phyloP scores from a whole-genome alignment of 202 grass and related monocot genomes.

The Zizania palustris region DNA sequence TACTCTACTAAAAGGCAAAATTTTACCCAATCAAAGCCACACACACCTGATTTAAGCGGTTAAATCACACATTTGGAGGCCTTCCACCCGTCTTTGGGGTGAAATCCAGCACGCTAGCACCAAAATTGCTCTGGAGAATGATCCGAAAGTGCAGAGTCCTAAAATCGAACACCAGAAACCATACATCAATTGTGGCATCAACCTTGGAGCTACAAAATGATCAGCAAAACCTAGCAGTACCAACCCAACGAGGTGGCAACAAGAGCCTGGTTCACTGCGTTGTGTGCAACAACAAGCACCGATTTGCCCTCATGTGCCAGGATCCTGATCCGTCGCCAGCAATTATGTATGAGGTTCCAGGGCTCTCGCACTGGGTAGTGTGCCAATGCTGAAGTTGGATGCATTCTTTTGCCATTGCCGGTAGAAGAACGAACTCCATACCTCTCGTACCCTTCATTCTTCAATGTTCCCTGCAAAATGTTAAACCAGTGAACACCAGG shows the following conservation, averaged over 20 bases:
- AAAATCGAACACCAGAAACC: slow-evolving; percentile 17
- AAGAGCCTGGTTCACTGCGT: slow-evolving; percentile 88
- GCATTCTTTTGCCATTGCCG: slow-evolving; percentile 74
- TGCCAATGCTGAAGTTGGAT: slow-evolving; percentile 63
- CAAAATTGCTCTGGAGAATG: slow-evolving; percentile 95
- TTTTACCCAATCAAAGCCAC: not conserved
- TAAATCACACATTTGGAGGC: slow-evolving; percentile 69
- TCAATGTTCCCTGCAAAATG: slow-evolving; percentile 56
- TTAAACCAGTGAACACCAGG: slow-evolving; percentile 1
- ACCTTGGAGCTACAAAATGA: not conserved
- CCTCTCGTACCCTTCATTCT: slow-evolving; percentile 79
- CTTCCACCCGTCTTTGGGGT: slow-evolving; percentile 51
- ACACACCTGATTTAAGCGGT: slow-evolving; percentile 79
- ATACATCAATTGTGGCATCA: not conserved
- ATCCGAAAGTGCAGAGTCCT: slow-evolving; percentile 81
- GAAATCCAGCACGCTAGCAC: slow-evolving; percentile 81
- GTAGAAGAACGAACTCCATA: slow-evolving; percentile 57
- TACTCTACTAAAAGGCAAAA: not conserved
- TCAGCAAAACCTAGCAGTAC: slow-evolving; percentile 5
- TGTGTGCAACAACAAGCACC: slow-evolving; percentile 88
- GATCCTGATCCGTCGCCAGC: slow-evolving; percentile 65
- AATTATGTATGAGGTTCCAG: slow-evolving; percentile 64
- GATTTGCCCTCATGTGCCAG: slow-evolving; percentile 70
- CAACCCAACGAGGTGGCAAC: slow-evolving; percentile 77
- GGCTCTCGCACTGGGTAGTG: slow-evolving; percentile 83